Evolutionary conservation across 768 basidiomycete genomes (phyloP).

Genomic region (Xerocomellus amylosporus): DNA sequence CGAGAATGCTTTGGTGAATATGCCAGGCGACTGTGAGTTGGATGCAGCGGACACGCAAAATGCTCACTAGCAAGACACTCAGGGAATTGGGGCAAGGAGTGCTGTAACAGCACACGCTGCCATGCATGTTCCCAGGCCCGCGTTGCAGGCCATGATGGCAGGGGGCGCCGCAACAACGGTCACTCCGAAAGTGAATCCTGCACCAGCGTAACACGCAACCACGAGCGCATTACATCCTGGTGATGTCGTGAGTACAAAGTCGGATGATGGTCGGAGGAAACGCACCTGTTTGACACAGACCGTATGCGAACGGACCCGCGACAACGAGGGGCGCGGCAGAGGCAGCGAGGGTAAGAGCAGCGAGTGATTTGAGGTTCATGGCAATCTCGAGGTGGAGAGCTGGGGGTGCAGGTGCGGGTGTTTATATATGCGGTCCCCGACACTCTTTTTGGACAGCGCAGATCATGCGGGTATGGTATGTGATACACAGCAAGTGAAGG

Average conservation of each 20-base stretch:
- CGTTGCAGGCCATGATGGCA: slow-evolving; percentile 23
- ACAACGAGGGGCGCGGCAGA: slow-evolving; percentile 8
- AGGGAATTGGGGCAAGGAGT: slow-evolving; percentile 24
- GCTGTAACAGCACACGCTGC: slow-evolving; percentile 18
- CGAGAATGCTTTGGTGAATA: neutral
- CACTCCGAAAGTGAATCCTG: slow-evolving; percentile 25
- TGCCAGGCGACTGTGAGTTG: neutral
- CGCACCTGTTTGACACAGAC: slow-evolving; percentile 24
- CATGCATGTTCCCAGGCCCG: slow-evolving; percentile 25
- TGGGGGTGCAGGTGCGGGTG: neutral
- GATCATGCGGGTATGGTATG: neutral
- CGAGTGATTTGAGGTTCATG: slow-evolving; percentile 28
- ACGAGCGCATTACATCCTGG: slow-evolving; percentile 27
- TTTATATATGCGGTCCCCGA: too few species aligned
- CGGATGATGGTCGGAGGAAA: neutral
- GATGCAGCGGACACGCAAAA: too few species aligned
- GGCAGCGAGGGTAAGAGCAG: slow-evolving; percentile 18
- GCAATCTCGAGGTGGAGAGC: neutral
- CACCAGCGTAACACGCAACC: slow-evolving; percentile 23
- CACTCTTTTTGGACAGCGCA: neutral
- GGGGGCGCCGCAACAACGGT: slow-evolving; percentile 20
- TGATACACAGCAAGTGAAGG: slow-evolving; percentile 1
- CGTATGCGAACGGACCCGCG: slow-evolving; percentile 25
- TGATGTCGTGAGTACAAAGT: neutral
- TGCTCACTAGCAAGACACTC: neutral